These are phyloP conservation scores for Alternaria sp. DNA, from an alignment of 2,329 filamentous ascomycete species.

Conservation along the genomic window DNA sequence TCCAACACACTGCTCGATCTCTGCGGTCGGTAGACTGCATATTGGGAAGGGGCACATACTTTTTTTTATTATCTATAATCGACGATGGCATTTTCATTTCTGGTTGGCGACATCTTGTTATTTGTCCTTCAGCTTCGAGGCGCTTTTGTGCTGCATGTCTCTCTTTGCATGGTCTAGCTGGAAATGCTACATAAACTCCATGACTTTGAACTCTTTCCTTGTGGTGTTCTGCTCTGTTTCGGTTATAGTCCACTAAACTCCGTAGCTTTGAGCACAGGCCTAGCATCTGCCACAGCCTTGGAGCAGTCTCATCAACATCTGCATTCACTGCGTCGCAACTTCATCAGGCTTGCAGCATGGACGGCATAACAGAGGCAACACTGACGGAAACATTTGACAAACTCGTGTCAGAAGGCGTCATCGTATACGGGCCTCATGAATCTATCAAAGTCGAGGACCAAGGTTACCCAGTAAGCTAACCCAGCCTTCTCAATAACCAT, in stretches of 20 bases:
- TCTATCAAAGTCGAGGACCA: slow-evolving; percentile 30
- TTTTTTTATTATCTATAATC: slow-evolving; percentile 10
- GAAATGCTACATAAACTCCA: slow-evolving; percentile 17
- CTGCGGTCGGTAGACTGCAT: slow-evolving; percentile 14
- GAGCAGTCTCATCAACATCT: slow-evolving; percentile 16
- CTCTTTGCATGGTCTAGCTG: slow-evolving; percentile 18
- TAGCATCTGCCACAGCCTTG: slow-evolving; percentile 6
- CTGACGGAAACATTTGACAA: slow-evolving; percentile 36
- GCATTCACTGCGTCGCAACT: slow-evolving; percentile 3
- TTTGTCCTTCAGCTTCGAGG: not conserved
- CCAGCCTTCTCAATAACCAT: not conserved
- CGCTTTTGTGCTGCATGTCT: slow-evolving; percentile 13
- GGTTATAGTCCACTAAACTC: slow-evolving; percentile 18
- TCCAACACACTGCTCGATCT: slow-evolving; percentile 13
- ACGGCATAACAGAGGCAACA: slow-evolving; percentile 20
- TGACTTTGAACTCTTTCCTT: not conserved
- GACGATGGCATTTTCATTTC: slow-evolving; percentile 13
- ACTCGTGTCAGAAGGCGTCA: slow-evolving; percentile 35
- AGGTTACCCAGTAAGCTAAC: slow-evolving; percentile 39
- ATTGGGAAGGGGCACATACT: slow-evolving; percentile 13
- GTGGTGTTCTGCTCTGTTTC: slow-evolving; percentile 7
- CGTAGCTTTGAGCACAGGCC: slow-evolving; percentile 20
- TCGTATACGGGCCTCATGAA: slow-evolving; percentile 38
- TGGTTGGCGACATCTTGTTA: slow-evolving; percentile 7
- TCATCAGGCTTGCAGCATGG: slow-evolving; percentile 18